Base-by-base conservation (phyloP, 768 basidiomycete species). In the Daedaleopsis sinensis region DNA sequence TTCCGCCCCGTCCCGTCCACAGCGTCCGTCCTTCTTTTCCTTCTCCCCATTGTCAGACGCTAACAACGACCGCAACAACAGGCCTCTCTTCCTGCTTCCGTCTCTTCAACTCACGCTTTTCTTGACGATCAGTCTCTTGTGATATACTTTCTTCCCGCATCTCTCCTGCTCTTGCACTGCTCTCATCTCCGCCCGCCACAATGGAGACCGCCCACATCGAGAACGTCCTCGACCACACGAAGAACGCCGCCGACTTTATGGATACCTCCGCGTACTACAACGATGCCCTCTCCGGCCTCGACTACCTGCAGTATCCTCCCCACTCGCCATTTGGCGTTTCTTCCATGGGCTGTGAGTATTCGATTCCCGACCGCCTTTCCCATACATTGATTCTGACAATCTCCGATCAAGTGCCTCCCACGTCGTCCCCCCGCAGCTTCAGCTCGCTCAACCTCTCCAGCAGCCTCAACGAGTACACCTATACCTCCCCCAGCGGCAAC, bases 231-330 rank as follows among this genome's bases (percentile, higher is more conserved):
- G 80, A 82, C 74, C 78, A 79, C 76, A 76, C 78, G 58, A 79
- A 80, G 74, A 63, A 35, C 63, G 74, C 78, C 74, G 74, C 80
- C 70, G 77, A 77, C 73, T 81, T 83, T 73, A 79, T 82, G 72
- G 81, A 83, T 65, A 67, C 76, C 55, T 67, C 80, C 3, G 58
- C 61, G 56, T 64, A 72, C 62, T 66, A 76, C 59, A 83, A 81
- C 68, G 82, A 83, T 71, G 66, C 78, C 27, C 73, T 79, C 55
- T 72, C 76, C 32, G 76, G 78, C 63, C 77, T 80, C 55, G 79
- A 82, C 61, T 91, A 90, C 72, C 83, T 91, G 66, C 86, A 88
- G 75, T 89, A 88, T 74, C 87, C 88, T 37, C 88, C 88, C 38
- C 82, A 86, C 66, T 82, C 86, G 11, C 78, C 80, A 46, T 89